Conservation (phyloP, 2,329 filamentous ascomycete genomes). For the Juglanconis sp. region DNA sequence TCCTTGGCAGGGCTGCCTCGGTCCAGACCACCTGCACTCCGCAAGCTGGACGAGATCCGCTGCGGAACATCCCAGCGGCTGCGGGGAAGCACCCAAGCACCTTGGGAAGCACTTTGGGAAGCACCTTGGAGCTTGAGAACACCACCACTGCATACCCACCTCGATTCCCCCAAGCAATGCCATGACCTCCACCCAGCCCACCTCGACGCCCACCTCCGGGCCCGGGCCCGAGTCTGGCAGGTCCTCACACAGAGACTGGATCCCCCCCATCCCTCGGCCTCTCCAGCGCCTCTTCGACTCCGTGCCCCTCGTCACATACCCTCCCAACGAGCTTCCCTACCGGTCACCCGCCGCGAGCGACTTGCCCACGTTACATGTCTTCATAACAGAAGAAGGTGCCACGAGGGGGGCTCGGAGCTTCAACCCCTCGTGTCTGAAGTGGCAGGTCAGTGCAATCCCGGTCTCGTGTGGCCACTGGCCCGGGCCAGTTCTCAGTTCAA, state of each 20-base stretch:
- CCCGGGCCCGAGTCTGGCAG: neutral
- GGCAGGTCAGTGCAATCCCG: conserved; percentile 69
- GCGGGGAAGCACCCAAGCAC: too few relatives aligned
- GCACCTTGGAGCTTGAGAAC: neutral
- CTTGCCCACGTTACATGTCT: conserved; percentile 68
- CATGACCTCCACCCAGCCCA: conserved; percentile 12
- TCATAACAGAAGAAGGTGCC: conserved; percentile 64
- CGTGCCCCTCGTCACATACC: conserved; percentile 76
- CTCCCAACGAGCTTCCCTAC: conserved; percentile 69
- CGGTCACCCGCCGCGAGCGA: conserved; percentile 45
- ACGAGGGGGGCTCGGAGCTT: conserved; percentile 66
- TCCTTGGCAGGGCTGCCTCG: neutral
- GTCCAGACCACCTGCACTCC: neutral
- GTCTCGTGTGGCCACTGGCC: neutral
- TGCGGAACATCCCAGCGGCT: too few relatives aligned
- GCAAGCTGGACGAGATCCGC: neutral
- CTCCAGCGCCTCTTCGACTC: conserved; percentile 79
- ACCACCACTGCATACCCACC: neutral
- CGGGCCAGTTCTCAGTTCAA: neutral
- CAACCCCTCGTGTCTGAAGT: conserved; percentile 92
- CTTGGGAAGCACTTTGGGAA: too few relatives aligned
- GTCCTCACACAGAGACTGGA: conserved; percentile 34
- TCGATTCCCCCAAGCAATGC: neutral
- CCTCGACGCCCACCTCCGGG: neutral
- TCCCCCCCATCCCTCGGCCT: conserved; percentile 62